Evolutionary conservation across 2,329 filamentous ascomycete species (phyloP), one percentile per base, ranked within the genome.

Genomic region (Bipolaris bicolor): DNA sequence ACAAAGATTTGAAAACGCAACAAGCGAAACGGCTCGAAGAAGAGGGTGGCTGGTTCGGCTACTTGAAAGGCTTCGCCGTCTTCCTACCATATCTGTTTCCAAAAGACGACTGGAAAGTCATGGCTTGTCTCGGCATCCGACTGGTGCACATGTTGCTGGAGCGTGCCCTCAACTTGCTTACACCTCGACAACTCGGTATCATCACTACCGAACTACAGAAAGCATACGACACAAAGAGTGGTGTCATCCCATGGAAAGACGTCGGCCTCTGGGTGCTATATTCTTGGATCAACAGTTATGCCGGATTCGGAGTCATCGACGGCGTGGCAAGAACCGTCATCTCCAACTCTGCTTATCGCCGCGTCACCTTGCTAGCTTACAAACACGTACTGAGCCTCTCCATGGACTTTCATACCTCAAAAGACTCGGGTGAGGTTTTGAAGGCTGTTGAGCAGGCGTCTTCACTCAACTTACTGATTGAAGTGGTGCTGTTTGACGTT

Each of bases 81-180:
- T 89, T 96, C 72, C 80, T 93, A 26, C 91, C 90, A 0, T 90
- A 92, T 69, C 80, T 96, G 18, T 93, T 90, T 86, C 92, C 92
- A 0, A 83, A 86, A 49, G 83, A 87, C 40, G 85, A 89, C 67
- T 83, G 81, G 51, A 74, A 78, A 13, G 82, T 95, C 16, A 90
- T 95, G 71, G 73, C 90, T 16, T 87, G 88, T 51, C 84, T 90
- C 18, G 78, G 84, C 10, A 80, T 90, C 3, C 88, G 95, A 43
- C 83, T 84, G 0, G 41, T 90, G 1, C 90, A 90, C 64, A 80
- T 95, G 20, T 73, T 92, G n/a, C 79, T 82, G 49, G 85, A 88
- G 53, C 91, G 93, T 62, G 85, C 85, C 5, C 79, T 96, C 48
- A 91, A 92, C 65, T 80, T 96, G 13, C 78, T 96, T 40, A 86